These are phyloP conservation scores for Neofusicoccum cordaticola DNA, from an alignment of 2,329 filamentous ascomycete genomes.

Conservation along the genomic window DNA sequence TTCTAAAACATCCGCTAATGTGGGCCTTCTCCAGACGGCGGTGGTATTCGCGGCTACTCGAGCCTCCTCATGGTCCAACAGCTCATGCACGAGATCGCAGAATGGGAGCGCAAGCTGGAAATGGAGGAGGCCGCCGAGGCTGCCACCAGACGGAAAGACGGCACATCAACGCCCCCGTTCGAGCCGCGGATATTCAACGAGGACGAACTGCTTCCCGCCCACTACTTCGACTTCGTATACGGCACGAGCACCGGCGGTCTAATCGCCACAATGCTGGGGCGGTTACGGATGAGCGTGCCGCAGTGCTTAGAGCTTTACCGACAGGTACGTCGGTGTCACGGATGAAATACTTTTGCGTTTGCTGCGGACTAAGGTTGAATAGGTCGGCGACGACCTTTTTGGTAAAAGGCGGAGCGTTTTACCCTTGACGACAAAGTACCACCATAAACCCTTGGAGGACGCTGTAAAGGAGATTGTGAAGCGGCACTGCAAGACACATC, in stretches of 20 bases:
- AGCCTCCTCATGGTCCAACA: slow-evolving; percentile 48
- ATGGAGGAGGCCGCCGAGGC: slow-evolving; percentile 41
- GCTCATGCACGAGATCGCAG: slow-evolving; percentile 48
- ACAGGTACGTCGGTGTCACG: slow-evolving; percentile 18
- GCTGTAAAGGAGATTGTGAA: slow-evolving; percentile 47
- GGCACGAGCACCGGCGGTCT: slow-evolving; percentile 53
- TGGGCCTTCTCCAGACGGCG: slow-evolving; percentile 38
- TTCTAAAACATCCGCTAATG: not conserved
- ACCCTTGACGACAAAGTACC: slow-evolving; percentile 49
- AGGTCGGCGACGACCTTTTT: slow-evolving; percentile 49
- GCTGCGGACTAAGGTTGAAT: not conserved
- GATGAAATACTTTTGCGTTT: not conserved
- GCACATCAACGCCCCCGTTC: not conserved
- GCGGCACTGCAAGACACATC: slow-evolving; percentile 44
- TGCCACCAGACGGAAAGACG: slow-evolving; percentile 22
- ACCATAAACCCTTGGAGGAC: slow-evolving; percentile 48
- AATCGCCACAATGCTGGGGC: slow-evolving; percentile 50
- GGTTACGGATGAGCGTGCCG: slow-evolving; percentile 49
- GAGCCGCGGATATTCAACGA: slow-evolving; percentile 32
- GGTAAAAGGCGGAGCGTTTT: slow-evolving; percentile 43
- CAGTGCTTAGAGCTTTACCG: slow-evolving; percentile 49
- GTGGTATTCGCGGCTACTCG: slow-evolving; percentile 52
- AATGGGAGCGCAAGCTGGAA: slow-evolving; percentile 43
- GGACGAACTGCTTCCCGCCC: slow-evolving; percentile 47
- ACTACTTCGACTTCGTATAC: slow-evolving; percentile 56